Conservation (phyloP, 148 eudicot genomes). For the Drosera capensis region DNA sequence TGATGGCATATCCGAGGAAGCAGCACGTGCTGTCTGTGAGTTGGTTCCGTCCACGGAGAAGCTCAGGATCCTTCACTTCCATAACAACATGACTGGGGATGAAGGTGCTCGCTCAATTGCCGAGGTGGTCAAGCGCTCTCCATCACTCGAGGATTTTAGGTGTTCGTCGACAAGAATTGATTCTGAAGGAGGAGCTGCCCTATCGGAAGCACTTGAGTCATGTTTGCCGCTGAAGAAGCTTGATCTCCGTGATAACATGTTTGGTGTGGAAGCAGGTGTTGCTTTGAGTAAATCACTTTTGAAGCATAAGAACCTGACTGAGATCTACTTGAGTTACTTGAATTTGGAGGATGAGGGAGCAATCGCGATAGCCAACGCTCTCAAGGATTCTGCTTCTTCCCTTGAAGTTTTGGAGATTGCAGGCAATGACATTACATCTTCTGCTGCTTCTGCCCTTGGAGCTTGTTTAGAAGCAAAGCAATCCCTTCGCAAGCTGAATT, state of each 20-base stretch:
- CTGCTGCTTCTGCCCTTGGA: conserved; percentile 32
- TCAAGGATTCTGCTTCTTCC: conserved; percentile 28
- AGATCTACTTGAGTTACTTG: conserved; percentile 44
- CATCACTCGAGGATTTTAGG: conserved; percentile 33
- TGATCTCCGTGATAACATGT: conserved; percentile 50
- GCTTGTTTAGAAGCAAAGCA: conserved; percentile 31
- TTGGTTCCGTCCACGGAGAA: conserved; percentile 40
- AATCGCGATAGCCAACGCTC: conserved; percentile 27
- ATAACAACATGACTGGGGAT: conserved; percentile 58
- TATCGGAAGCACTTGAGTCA: conserved; percentile 33
- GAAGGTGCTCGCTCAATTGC: conserved; percentile 48
- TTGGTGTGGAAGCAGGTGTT: conserved; percentile 47
- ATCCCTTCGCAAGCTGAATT: conserved; percentile 19
- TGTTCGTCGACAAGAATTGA: conserved; percentile 52
- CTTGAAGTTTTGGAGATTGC: conserved; percentile 56
- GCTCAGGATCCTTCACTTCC: conserved; percentile 40
- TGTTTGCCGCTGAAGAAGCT: conserved; percentile 28
- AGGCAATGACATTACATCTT: conserved; percentile 43
- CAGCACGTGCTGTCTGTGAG: conserved; percentile 41
- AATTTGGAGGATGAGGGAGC: conserved; percentile 50
- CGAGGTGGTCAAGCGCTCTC: conserved; percentile 29
- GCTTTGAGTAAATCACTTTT: conserved; percentile 27
- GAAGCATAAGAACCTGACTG: conserved; percentile 22
- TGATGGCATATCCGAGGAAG: conserved; percentile 60
- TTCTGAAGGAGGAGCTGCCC: conserved; percentile 38